Percentiles rank a stretch among this genome's conserved stretches.
phyloP scores from a whole-genome alignment of 768 basidiomycete genomes.

The Lepiota subincarnata region DNA sequence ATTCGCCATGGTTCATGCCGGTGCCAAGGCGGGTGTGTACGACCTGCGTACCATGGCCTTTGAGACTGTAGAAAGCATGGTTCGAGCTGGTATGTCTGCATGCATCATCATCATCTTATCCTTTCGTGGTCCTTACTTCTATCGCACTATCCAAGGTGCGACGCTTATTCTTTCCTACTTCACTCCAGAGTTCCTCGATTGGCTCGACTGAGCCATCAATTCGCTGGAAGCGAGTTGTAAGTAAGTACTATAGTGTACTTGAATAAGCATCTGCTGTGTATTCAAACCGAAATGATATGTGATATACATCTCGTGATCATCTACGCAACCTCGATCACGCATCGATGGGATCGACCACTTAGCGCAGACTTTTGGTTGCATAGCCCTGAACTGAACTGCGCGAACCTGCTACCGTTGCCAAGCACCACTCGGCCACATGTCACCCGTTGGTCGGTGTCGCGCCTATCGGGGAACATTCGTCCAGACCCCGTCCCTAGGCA shows the following conservation, averaged over 20 bases:
- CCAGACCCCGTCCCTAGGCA: constrained; percentile 48
- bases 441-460: constrained; percentile 9
- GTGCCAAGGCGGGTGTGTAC: constrained; percentile 91
- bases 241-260: too few species aligned
- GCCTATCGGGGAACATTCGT: constrained; percentile 51
- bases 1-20: constrained; percentile 95
- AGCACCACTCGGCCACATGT: background rate
- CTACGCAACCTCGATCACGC: background rate
- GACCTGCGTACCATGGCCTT: constrained; percentile 91
- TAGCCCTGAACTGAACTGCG: background rate
- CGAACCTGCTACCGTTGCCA: background rate
- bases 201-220: constrained; percentile 38
- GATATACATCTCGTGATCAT: background rate
- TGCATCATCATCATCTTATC: background rate
- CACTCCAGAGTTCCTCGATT: constrained; percentile 93
- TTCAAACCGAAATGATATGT: background rate
- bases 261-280: background rate
- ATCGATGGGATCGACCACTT: background rate
- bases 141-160: constrained; percentile 49
- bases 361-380: constrained; percentile 2
- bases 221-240: background rate
- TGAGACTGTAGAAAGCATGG: constrained; percentile 87
- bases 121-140: background rate
- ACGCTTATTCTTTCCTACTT: constrained; percentile 93
- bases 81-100: constrained; percentile 79